Percentiles rank a stretch among this genome's conserved stretches.
These are phyloP conservation scores for Vanderwaltozyma tropicalis DNA, from an alignment of 805 yeast species.

Conservation along the genomic window DNA sequence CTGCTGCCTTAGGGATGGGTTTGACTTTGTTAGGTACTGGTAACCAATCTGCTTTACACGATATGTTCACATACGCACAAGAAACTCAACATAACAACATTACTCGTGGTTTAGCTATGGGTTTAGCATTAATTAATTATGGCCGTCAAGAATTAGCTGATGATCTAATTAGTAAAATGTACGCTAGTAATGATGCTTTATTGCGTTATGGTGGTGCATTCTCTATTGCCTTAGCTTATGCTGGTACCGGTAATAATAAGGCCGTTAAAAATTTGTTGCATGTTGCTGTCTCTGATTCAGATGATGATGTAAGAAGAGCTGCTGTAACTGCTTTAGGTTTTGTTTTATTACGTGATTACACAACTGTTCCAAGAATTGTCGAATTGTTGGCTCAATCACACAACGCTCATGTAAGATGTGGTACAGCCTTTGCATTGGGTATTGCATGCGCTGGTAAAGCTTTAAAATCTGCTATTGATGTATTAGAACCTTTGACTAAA, in stretches of 20 bases:
- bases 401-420: constrained; percentile 96
- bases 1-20: constrained; percentile 95
- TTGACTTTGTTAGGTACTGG: constrained; percentile 91
- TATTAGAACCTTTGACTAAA: constrained; percentile 81
- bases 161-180: constrained; percentile 48
- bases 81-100: constrained; percentile 95
- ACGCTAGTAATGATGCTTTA: constrained; percentile 67
- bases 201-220: constrained; percentile 94
- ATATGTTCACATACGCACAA: constrained; percentile 83
- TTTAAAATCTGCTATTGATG: constrained; percentile 76
- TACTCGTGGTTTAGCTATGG: constrained; percentile 84
- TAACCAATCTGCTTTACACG: constrained; percentile 51
- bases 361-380: constrained; percentile 90
- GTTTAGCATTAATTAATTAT: constrained; percentile 75
- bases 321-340: constrained; percentile 89
- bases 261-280: constrained; percentile 84
- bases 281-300: constrained; percentile 91
- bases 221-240: constrained; percentile 89
- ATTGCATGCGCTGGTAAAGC: constrained; percentile 95
- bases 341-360: constrained; percentile 78
- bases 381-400: constrained; percentile 88
- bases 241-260: constrained; percentile 85
- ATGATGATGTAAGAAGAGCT: constrained; percentile 93
- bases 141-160: constrained; percentile 82
- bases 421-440: constrained; percentile 95